phyloP scores from a whole-genome alignment of 371 early-diverging fungal genomes.

The Rhizopus microsporus region DNA sequence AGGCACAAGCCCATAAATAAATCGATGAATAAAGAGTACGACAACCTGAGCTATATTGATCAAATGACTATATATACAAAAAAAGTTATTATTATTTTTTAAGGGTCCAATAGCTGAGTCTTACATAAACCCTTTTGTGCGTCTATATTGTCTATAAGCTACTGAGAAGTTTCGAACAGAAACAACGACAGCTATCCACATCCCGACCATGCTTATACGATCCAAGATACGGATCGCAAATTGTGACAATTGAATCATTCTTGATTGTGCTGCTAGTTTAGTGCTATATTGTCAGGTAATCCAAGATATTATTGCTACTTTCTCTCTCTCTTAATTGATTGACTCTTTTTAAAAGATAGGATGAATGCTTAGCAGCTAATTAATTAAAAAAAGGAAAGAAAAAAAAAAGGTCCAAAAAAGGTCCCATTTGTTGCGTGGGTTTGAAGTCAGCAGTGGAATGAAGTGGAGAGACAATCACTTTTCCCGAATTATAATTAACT shows the following conservation, averaged over 20 bases:
- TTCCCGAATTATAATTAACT: too few relatives aligned
- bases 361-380: too few relatives aligned
- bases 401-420: too few relatives aligned
- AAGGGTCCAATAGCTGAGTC: neutral
- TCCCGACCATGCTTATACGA: conserved; percentile 47
- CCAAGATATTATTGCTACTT: neutral
- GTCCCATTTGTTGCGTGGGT: too few relatives aligned
- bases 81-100: neutral
- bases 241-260: conserved; percentile 36
- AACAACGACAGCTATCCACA: conserved; percentile 42
- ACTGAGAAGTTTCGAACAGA: conserved; percentile 43
- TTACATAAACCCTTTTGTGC: conserved; percentile 48
- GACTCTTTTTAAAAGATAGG: too few relatives aligned
- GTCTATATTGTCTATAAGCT: conserved; percentile 41
- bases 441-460: too few relatives aligned
- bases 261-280: neutral
- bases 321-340: too few relatives aligned
- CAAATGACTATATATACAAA: conserved; percentile 31
- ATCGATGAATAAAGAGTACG: conserved; percentile 40
- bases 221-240: conserved; percentile 44
- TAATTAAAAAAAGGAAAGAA: too few relatives aligned
- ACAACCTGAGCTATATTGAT: conserved; percentile 44
- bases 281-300: too few relatives aligned
- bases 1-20: conserved; percentile 47
- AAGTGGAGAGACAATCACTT: too few relatives aligned